Conservation (phyloP, 2,329 filamentous ascomycete species). For the Aphanoascus verrucosus region DNA sequence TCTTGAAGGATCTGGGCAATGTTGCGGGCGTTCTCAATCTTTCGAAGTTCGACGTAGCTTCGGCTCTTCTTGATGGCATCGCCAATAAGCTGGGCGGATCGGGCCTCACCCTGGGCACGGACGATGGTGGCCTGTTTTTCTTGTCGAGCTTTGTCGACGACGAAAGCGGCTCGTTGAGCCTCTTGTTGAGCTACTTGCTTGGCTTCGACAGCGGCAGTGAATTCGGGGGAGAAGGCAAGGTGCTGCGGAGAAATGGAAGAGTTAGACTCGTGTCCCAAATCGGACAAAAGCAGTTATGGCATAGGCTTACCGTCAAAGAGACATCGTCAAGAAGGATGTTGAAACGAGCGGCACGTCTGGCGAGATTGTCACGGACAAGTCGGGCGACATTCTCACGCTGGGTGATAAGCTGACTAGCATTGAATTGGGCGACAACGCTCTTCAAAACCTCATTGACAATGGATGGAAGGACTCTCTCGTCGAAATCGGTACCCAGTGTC, state of each 20-base stretch:
- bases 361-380: slow-evolving; percentile 85
- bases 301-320: slow-evolving; percentile 66
- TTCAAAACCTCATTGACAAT: slow-evolving; percentile 99
- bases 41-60: slow-evolving; percentile 91
- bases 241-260: slow-evolving; percentile 37
- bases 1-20: slow-evolving; percentile 87
- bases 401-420: slow-evolving; percentile 94
- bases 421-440: slow-evolving; percentile 98
- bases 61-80: slow-evolving; percentile 99
- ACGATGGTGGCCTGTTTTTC: slow-evolving; percentile 99
- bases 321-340: slow-evolving; percentile 98
- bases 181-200: slow-evolving; percentile 73
- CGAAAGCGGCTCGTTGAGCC: slow-evolving; percentile 89
- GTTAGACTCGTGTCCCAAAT: background rate
- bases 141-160: slow-evolving; percentile 97
- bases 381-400: slow-evolving; percentile 94
- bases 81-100: slow-evolving; percentile 93
- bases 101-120: slow-evolving; percentile 95
- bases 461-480: slow-evolving; percentile 89
- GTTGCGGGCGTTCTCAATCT: slow-evolving; percentile 88
- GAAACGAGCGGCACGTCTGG: slow-evolving; percentile 82
- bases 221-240: slow-evolving; percentile 58
- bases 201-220: slow-evolving; percentile 58
- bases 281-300: background rate
- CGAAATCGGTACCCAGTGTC: slow-evolving; percentile 89